These are phyloP conservation scores for Beauveria rudraprayagi DNA, from an alignment of 2,329 filamentous ascomycete species.

Conservation along the genomic window DNA sequence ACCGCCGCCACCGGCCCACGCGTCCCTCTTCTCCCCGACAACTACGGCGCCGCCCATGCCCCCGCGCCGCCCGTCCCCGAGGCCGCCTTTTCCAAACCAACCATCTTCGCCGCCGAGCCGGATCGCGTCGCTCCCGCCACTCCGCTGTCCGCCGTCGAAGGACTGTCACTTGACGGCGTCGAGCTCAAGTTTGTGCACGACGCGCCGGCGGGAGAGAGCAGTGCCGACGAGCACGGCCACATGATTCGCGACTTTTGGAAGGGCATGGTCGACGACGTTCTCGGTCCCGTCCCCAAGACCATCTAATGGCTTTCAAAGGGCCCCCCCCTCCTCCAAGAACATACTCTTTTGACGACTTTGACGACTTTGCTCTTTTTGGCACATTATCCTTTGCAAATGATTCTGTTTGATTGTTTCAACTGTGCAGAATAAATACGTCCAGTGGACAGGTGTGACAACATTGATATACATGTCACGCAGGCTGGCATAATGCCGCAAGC, in stretches of 20 bases:
- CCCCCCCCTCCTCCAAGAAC: too few relatives aligned
- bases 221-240: conserved; percentile 26
- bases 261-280: conserved; percentile 45
- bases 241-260: conserved; percentile 50
- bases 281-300: conserved; percentile 16
- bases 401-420: neutral
- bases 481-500: conserved; percentile 3
- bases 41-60: conserved; percentile 37
- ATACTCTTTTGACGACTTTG: neutral
- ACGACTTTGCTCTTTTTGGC: conserved; percentile 8
- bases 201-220: conserved; percentile 14
- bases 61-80: conserved; percentile 32
- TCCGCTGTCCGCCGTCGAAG: conserved; percentile 50
- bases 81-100: conserved; percentile 31
- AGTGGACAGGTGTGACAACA: neutral
- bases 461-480: neutral
- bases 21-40: conserved; percentile 54
- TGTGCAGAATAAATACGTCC: neutral
- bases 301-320: neutral
- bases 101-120: conserved; percentile 49
- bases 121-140: conserved; percentile 41
- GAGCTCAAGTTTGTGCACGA: conserved; percentile 46
- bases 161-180: conserved; percentile 47
- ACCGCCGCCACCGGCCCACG: conserved; percentile 35
- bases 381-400: neutral